Percentiles rank a stretch among this genome's conserved stretches.
phyloP scores from a whole-genome alignment of 2,329 filamentous ascomycete genomes.

The Seiridium cupressi region DNA sequence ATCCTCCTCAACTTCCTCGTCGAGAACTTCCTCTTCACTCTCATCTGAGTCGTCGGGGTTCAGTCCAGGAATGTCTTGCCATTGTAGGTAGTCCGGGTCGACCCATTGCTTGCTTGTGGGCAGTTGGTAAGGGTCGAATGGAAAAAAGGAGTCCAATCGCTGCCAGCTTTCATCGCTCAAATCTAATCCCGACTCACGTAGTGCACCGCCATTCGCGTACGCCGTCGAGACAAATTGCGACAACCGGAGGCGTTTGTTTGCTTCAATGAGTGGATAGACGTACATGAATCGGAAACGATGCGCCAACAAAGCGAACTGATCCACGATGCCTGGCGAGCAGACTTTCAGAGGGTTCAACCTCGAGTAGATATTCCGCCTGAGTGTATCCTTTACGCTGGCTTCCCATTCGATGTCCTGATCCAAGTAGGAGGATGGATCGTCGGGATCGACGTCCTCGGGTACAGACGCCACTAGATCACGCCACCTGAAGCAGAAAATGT shows the following conservation, averaged over 20 bases:
- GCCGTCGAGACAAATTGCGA: conserved; percentile 64
- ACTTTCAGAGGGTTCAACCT: conserved; percentile 94
- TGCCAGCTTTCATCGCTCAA: conserved; percentile 72
- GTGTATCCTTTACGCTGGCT: conserved; percentile 67
- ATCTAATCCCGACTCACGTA: conserved; percentile 51
- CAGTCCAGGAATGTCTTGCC: conserved; percentile 72
- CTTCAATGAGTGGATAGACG: conserved; percentile 82
- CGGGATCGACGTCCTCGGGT: conserved; percentile 59
- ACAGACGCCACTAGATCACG: conserved; percentile 74
- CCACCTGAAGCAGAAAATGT: conserved; percentile 98
- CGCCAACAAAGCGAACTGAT: conserved; percentile 86
- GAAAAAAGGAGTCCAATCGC: conserved; percentile 91
- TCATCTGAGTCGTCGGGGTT: conserved; percentile 55
- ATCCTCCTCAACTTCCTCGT: conserved; percentile 43
- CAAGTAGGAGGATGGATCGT: conserved; percentile 58
- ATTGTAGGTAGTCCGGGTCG: conserved; percentile 77
- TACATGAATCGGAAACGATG: conserved; percentile 87
- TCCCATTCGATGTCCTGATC: conserved; percentile 78
- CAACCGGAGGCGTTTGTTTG: conserved; percentile 85
- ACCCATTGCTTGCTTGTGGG: conserved; percentile 87
- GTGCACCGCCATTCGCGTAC: conserved; percentile 52
- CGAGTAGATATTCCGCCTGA: conserved; percentile 78
- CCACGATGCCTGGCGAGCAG: conserved; percentile 85
- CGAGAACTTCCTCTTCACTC: conserved; percentile 44
- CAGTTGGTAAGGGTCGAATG: conserved; percentile 94